Percentiles rank a stretch among this genome's conserved stretches.
Conservation (phyloP, 2,329 filamentous ascomycete genomes). For the Tolypocladium tropicale region DNA sequence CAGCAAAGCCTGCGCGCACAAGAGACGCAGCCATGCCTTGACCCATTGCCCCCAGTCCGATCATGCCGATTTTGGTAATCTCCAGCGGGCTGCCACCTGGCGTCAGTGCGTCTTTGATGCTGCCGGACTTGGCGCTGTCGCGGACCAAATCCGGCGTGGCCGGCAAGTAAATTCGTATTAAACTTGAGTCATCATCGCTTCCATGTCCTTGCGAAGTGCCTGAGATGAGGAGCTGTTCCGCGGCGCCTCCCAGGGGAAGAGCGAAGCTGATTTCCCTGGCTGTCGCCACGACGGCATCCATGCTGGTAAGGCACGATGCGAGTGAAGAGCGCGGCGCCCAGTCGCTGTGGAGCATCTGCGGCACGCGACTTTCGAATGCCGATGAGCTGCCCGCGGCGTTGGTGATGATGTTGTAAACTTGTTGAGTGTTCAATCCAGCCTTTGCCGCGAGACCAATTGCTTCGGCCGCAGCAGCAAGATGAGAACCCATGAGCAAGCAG, state of each 20-base stretch:
- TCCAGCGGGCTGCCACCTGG: slow-evolving; percentile 11
- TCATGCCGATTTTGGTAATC: slow-evolving; percentile 21
- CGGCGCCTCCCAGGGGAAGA: slow-evolving; percentile 21
- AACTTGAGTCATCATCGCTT: slow-evolving; percentile 14
- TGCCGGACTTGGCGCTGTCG: slow-evolving; percentile 5
- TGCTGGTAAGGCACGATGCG: slow-evolving; percentile 23
- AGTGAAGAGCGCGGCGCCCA: slow-evolving; percentile 27
- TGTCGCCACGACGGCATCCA: slow-evolving; percentile 18
- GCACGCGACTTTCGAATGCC: slow-evolving; percentile 47
- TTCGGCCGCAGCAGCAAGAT: slow-evolving; percentile 39
- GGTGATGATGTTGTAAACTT: slow-evolving; percentile 18
- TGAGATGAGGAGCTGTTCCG: slow-evolving; percentile 21
- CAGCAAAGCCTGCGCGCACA: slow-evolving; percentile 18
- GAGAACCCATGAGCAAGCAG: slow-evolving; percentile 40
- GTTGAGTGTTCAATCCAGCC: slow-evolving; percentile 30
- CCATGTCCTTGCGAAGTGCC: slow-evolving; percentile 16
- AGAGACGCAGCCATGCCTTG: slow-evolving; percentile 25
- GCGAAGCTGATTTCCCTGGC: slow-evolving; percentile 21
- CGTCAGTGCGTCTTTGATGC: slow-evolving; percentile 5
- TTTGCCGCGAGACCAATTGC: slow-evolving; percentile 41
- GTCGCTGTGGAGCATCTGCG: slow-evolving; percentile 40
- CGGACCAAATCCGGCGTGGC: slow-evolving; percentile 6
- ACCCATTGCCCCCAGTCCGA: slow-evolving; percentile 28
- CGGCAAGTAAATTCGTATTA: slow-evolving; percentile 16
- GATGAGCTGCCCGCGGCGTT: slow-evolving; percentile 28